Evolutionary conservation across 768 basidiomycete genomes (phyloP), one percentile per base, ranked within the genome.

Genomic region (Podaxis pistillaris): DNA sequence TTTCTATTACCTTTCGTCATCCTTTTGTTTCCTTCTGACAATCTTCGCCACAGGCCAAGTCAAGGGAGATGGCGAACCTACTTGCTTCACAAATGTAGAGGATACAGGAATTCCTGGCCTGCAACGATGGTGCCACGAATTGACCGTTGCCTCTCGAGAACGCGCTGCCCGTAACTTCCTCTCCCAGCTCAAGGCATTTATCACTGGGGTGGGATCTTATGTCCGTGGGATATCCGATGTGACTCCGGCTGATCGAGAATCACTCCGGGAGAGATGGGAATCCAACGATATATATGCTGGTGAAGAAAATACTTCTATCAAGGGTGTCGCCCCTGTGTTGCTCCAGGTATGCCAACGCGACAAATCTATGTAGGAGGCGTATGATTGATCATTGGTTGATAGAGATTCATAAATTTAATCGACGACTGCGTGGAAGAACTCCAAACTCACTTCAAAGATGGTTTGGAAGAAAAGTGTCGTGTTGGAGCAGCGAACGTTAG

Each of bases 101-200:
- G 81, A 86, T 63, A 86, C 84, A 5, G 82, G 83, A 3, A 80
- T 87, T 46, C 86, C 86, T 4, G 81, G 74, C 7, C 72, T 88
- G 1, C 86, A 84, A 66, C 62, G 76, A 55, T 87, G 85, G 86
- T 86, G 85, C 66, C 83, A 85, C 52, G 67, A 74, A 46, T 71
- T 88, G 44, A 86, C 86, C 5, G 68, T 81, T 37, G 75, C 81
- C 0, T 84, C 85, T 12, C 82, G 86, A 12, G 77, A 83, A 69
- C 81, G 76, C 17, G 73, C 75, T 11, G 75, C 76, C 2, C 74
- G 71, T 60, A 76, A 75, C 41, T 85, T 86, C 66, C 65, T 83
- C 47, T 68, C 73, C 8, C 81, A 83, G 30, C 70, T 86, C n/a
- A 76, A 75, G 62, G 75, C 79, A 1, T 86, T 87, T 65, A 73